Evolutionary conservation across 2,329 filamentous ascomycete genomes (phyloP).

Genomic region (Akanthomyces dipterigenus): DNA sequence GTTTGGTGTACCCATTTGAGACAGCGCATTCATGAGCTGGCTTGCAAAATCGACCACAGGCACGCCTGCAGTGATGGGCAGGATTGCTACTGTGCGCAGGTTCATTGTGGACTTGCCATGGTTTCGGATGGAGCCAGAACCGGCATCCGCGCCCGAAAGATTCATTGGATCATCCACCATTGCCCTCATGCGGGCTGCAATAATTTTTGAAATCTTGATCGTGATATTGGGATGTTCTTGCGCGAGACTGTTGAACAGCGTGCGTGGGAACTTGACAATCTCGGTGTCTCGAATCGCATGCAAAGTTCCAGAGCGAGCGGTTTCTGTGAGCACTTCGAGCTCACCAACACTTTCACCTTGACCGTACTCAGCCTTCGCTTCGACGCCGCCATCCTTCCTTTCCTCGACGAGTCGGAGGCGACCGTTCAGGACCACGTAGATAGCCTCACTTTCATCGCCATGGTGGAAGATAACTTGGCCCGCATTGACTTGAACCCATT

Average conservation of each 20-base stretch:
- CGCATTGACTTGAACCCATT: constrained; percentile 96
- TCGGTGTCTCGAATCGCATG: constrained; percentile 97
- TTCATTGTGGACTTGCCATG: constrained; percentile 83
- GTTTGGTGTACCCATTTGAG: constrained; percentile 82
- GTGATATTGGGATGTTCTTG: constrained; percentile 97
- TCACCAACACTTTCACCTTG: constrained; percentile 98
- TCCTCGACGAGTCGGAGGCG: constrained; percentile 81
- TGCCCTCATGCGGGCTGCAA: constrained; percentile 87
- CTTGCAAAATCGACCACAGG: constrained; percentile 95
- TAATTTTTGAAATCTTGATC: constrained; percentile 98
- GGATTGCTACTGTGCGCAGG: constrained; percentile 81
- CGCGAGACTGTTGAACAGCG: constrained; percentile 93
- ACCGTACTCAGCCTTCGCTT: constrained; percentile 84
- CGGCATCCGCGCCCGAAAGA: constrained; percentile 57
- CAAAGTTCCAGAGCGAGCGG: constrained; percentile 78
- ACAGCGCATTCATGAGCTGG: constrained; percentile 76
- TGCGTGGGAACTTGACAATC: constrained; percentile 90
- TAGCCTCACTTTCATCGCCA: constrained; percentile 92
- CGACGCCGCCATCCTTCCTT: constrained; percentile 71
- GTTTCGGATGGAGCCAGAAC: constrained; percentile 42
- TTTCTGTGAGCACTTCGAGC: constrained; percentile 93
- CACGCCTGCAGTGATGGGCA: constrained; percentile 85
- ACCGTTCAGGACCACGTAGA: constrained; percentile 95
- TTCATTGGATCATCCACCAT: constrained; percentile 75
- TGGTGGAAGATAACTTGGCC: constrained; percentile 93